Base-by-base conservation (phyloP, 345 rosid species). In the Eutrema japonicum region DNA sequence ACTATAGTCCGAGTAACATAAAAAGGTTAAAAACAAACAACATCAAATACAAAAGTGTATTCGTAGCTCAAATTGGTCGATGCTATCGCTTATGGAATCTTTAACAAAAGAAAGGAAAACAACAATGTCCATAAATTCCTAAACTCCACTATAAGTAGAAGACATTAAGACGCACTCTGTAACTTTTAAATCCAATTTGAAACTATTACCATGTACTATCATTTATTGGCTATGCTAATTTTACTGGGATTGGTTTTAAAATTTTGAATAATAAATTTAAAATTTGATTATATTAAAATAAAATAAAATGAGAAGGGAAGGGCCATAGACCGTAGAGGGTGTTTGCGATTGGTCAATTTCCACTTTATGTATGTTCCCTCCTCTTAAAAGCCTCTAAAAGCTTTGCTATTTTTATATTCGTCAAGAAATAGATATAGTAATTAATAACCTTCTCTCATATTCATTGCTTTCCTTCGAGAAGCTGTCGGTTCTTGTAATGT, bases 321-420 rank as follows among this genome's bases (percentile, higher is more conserved):
- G 48, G 50, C 1, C 49, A 59, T n/a, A 16, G 40, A 22, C 26
- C 26, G 26, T 22, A 22, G 26, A 22, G 26, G 57, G 51, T 56
- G 64, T 33, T 56, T 4, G 12, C 46, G 7, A 64, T 59, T 48
- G 75, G 75, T 63, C 51, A 35, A 9, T 74, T 38, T 57, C 78
- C 78, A 74, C 68, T 66, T 18, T 18, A 32, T 30, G 52, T 30
- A 38, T 57, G 72, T 48, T 50, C 40, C 48, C 58, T 55, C 35
- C 26, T 56, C 51, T 32, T 27, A 9, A 61, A 56, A 54, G 64
- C 49, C 7, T 45, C 7, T 45, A 10, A 35, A n/a, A 36, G 56
- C 30, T 73, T 73, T 70, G 52, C 27, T 64, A n/a, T 51, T 68
- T 68, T 10, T 16, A 55, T 41, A 68, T 33, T 43, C 45, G 22